Percentiles rank a stretch among this genome's conserved stretches.
phyloP scores from a whole-genome alignment of 192 early-diverging fungal genomes.

The Dissophora globulifera region DNA sequence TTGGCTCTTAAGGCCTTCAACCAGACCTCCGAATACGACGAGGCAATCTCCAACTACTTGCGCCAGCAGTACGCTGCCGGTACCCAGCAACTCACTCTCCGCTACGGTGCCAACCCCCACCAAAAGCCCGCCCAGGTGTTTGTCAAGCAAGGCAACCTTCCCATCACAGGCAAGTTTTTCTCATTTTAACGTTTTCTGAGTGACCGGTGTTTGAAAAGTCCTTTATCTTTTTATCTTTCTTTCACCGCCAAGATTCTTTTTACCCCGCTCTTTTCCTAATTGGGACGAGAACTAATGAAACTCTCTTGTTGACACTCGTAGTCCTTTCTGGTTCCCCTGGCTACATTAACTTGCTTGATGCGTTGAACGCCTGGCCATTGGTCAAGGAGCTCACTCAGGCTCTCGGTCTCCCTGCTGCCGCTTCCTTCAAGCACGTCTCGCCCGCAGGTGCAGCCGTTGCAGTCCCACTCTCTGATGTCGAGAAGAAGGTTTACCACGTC shows the following conservation, averaged over 20 bases:
- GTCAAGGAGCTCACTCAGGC: conserved; percentile 95
- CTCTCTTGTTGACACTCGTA: conserved; percentile 3
- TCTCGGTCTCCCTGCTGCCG: conserved; percentile 91
- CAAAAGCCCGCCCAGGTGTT: conserved; percentile 98
- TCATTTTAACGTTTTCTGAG: not conserved
- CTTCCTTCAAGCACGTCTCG: conserved; percentile 99
- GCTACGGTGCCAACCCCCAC: conserved; percentile 99
- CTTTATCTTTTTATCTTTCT: conserved; percentile 15
- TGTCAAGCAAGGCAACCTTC: conserved; percentile 80
- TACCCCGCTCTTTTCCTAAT: conserved; percentile 56
- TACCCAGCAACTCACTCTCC: conserved; percentile 81
- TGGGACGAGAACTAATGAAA: conserved; percentile 4
- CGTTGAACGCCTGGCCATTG: conserved; percentile 96
- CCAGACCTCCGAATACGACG: conserved; percentile 96
- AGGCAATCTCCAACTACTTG: conserved; percentile 95
- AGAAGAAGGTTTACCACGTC: conserved; percentile 92
- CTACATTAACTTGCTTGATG: conserved; percentile 98
- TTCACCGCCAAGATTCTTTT: no score
- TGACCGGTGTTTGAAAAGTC: conserved; percentile 39
- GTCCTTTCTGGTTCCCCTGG: conserved; percentile 95
- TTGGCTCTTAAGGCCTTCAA: conserved; percentile 93
- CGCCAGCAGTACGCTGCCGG: conserved; percentile 88
- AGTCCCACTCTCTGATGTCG: conserved; percentile 77
- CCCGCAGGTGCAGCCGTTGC: conserved; percentile 98
- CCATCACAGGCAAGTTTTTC: conserved; percentile 67